Percentiles rank a stretch among this genome's conserved stretches.
phyloP scores from a whole-genome alignment of 805 yeast genomes.

The Suhomyces sp. region DNA sequence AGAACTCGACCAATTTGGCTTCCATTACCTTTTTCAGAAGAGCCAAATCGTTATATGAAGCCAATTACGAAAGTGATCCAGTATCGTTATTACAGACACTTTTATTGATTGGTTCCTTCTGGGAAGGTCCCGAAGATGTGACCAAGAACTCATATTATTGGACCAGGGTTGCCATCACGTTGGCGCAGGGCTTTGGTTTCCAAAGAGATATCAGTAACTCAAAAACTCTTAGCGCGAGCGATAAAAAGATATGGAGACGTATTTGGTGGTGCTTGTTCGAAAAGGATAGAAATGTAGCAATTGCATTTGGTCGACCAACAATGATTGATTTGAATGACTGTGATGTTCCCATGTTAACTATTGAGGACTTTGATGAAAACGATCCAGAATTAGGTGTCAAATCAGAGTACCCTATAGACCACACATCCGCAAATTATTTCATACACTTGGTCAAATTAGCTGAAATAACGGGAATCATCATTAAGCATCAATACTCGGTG shows the following conservation, averaged over 20 bases:
- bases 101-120: constrained; percentile 60
- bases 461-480: constrained; percentile 67
- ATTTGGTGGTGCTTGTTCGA: constrained; percentile 77
- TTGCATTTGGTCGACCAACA: constrained; percentile 73
- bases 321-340: constrained; percentile 68
- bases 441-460: constrained; percentile 63
- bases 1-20: constrained; percentile 53
- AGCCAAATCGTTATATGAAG: constrained; percentile 72
- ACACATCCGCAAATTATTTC: constrained; percentile 52
- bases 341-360: constrained; percentile 68
- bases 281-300: constrained; percentile 65
- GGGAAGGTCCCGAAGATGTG: constrained; percentile 73
- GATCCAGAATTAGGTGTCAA: constrained; percentile 35
- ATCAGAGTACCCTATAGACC: constrained; percentile 44
- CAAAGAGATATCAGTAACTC: constrained; percentile 54
- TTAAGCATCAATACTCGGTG: constrained; percentile 67
- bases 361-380: constrained; percentile 62
- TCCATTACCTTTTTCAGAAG: constrained; percentile 56
- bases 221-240: constrained; percentile 35
- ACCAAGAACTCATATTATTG: constrained; percentile 65
- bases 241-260: constrained; percentile 55
- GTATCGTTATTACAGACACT: constrained; percentile 59
- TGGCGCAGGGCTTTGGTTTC: constrained; percentile 75
- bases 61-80: constrained; percentile 65
- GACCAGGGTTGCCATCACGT: constrained; percentile 64